Conservation (phyloP, 2,329 filamentous ascomycete species). For the Fusarium metavorans region DNA sequence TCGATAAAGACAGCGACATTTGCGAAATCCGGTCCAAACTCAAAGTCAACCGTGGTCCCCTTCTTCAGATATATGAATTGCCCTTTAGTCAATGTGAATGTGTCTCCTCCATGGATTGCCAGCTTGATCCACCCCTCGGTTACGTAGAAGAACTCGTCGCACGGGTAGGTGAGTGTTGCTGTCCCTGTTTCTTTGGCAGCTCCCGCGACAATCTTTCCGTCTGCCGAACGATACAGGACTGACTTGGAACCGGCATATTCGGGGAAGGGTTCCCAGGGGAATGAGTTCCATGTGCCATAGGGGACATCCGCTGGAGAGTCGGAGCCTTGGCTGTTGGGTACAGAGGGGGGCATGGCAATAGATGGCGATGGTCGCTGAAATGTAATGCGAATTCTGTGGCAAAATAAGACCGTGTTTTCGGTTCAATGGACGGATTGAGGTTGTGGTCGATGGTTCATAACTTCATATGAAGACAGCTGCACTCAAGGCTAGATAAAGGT, state of each 20-base stretch:
- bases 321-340: neutral
- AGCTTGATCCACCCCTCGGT: slow-evolving; percentile 14
- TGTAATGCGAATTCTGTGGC: neutral
- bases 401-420: neutral
- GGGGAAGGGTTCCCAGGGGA: slow-evolving; percentile 11
- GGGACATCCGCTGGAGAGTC: neutral
- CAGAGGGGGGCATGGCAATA: neutral
- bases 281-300: slow-evolving; percentile 13
- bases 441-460: neutral
- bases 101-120: neutral
- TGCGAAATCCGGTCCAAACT: slow-evolving; percentile 8
- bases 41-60: slow-evolving; percentile 6
- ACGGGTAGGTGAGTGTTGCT: slow-evolving; percentile 7
- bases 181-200: slow-evolving; percentile 6
- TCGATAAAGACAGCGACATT: slow-evolving; percentile 6
- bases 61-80: slow-evolving; percentile 3
- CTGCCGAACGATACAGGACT: neutral
- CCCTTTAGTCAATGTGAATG: neutral
- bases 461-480: neutral
- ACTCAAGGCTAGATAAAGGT: neutral
- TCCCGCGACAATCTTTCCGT: slow-evolving; percentile 1
- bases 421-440: neutral
- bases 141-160: slow-evolving; percentile 21
- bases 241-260: slow-evolving; percentile 12
- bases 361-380: neutral